Percentiles rank a stretch among this genome's conserved stretches.
Evolutionary conservation across 2,329 filamentous ascomycete species (phyloP).

Genomic region (Seiridium unicorne): DNA sequence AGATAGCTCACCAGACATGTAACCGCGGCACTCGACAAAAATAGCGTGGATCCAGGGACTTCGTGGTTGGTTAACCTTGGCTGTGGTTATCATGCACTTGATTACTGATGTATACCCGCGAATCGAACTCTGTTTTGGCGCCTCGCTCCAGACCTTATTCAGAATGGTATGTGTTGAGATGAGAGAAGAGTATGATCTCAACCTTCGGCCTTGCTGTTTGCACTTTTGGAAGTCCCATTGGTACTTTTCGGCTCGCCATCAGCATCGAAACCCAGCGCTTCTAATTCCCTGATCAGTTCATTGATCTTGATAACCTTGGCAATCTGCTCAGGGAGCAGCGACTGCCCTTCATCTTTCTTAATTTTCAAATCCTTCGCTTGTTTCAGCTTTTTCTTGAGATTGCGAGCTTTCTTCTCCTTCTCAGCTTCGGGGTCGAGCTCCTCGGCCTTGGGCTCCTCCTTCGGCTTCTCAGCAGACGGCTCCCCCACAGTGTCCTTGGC

Average conservation of each 20-base stretch:
- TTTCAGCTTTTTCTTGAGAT: constrained; percentile 89
- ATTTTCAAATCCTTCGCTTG: constrained; percentile 87
- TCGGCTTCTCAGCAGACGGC: constrained; percentile 41
- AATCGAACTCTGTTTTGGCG: too few species aligned
- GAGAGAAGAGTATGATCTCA: neutral
- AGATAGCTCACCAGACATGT: too few species aligned
- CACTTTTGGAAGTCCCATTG: neutral
- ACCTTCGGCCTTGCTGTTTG: neutral
- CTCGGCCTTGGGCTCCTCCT: constrained; percentile 32
- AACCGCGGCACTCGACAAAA: too few species aligned
- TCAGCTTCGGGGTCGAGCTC: constrained; percentile 69
- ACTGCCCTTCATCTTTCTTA: constrained; percentile 86
- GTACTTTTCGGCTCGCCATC: constrained; percentile 61
- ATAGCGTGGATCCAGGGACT: too few species aligned
- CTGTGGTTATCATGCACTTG: too few species aligned
- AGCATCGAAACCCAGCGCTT: constrained; percentile 77
- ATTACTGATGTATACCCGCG: too few species aligned
- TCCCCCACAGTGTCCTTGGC: constrained; percentile 60
- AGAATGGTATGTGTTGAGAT: too few species aligned
- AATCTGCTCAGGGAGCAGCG: constrained; percentile 87
- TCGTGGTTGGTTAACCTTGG: too few species aligned
- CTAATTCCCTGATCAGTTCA: constrained; percentile 85
- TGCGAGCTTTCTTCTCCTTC: constrained; percentile 88
- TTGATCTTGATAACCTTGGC: constrained; percentile 98
- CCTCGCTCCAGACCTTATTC: too few species aligned